These are phyloP conservation scores for Porpolomopsis calyptriformis DNA, from an alignment of 768 basidiomycete species.

Conservation along the genomic window DNA sequence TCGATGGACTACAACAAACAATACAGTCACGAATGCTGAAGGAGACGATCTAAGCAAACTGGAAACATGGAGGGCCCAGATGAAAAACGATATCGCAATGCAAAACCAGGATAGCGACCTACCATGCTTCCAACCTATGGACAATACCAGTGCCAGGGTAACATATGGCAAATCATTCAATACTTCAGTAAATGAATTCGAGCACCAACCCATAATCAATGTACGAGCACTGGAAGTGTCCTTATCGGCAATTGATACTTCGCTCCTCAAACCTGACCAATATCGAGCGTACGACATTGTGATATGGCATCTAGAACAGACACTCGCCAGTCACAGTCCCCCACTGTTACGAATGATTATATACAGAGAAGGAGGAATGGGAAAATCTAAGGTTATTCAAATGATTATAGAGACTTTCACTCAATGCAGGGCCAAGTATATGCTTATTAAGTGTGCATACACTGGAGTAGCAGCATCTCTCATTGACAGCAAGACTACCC, in stretches of 20 bases:
- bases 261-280: slow-evolving; percentile 19
- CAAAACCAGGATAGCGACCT: no score
- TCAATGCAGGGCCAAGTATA: not conserved
- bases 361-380: slow-evolving; percentile 20
- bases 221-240: not conserved
- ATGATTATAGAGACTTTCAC: not conserved
- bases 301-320: slow-evolving; percentile 16
- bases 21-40: not conserved
- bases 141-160: no score
- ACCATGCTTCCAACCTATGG: no score
- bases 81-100: not conserved
- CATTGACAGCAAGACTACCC: not conserved
- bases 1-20: not conserved
- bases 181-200: not conserved
- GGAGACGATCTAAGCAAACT: not conserved
- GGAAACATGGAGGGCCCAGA: not conserved
- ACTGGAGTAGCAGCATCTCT: not conserved
- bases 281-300: slow-evolving; percentile 24
- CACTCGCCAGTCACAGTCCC: slow-evolving; percentile 11
- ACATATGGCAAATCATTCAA: no score
- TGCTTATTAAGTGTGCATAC: not conserved
- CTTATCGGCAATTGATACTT: not conserved
- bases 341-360: slow-evolving; percentile 25
- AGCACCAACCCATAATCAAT: not conserved
- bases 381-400: slow-evolving; percentile 4